Percentiles rank a stretch among this genome's conserved stretches.
Evolutionary conservation across 345 rosid genomes (phyloP).

Genomic region (Cardiospermum halicacabum): DNA sequence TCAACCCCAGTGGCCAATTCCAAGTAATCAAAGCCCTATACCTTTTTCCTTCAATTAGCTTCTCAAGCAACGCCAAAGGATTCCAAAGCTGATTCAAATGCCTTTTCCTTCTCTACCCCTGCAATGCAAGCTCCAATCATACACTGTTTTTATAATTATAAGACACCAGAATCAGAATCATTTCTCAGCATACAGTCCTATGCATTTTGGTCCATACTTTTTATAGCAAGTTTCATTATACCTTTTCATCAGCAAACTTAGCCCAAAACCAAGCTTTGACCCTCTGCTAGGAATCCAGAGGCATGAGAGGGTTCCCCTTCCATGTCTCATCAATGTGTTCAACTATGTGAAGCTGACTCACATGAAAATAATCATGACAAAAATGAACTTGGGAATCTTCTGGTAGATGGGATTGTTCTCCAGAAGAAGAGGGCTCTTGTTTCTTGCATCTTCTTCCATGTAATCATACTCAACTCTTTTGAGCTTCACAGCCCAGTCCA

Average conservation of each 20-base stretch:
- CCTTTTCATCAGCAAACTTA: slow-evolving; percentile 33
- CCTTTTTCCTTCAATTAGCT: slow-evolving; percentile 29
- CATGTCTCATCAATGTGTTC: slow-evolving; percentile 27
- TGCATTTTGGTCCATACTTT: too few relatives aligned
- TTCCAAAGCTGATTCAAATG: slow-evolving; percentile 21
- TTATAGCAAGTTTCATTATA: too few relatives aligned
- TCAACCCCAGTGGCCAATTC: slow-evolving; percentile 33
- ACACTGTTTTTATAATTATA: slow-evolving; percentile 26
- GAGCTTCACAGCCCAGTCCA: slow-evolving; percentile 30
- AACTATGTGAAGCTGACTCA: slow-evolving; percentile 24
- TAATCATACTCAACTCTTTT: slow-evolving; percentile 27
- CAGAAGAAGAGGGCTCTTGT: slow-evolving; percentile 31
- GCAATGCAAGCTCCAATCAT: slow-evolving; percentile 19
- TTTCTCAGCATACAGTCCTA: too few relatives aligned
- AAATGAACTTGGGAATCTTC: slow-evolving; percentile 31
- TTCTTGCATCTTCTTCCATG: slow-evolving; percentile 12
- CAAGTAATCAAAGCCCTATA: slow-evolving; percentile 24
- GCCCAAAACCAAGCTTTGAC: slow-evolving; percentile 35
- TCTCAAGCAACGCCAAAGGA: slow-evolving; percentile 23
- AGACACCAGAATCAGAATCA: too few relatives aligned
- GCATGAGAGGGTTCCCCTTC: slow-evolving; percentile 19
- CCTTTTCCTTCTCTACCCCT: slow-evolving; percentile 24
- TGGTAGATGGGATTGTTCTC: slow-evolving; percentile 25
- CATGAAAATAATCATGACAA: slow-evolving; percentile 13
- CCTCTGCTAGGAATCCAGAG: slow-evolving; percentile 23